Evolutionary conservation across 164 flowering plant genomes (phyloP).

Genomic region (Umbellularia californica): DNA sequence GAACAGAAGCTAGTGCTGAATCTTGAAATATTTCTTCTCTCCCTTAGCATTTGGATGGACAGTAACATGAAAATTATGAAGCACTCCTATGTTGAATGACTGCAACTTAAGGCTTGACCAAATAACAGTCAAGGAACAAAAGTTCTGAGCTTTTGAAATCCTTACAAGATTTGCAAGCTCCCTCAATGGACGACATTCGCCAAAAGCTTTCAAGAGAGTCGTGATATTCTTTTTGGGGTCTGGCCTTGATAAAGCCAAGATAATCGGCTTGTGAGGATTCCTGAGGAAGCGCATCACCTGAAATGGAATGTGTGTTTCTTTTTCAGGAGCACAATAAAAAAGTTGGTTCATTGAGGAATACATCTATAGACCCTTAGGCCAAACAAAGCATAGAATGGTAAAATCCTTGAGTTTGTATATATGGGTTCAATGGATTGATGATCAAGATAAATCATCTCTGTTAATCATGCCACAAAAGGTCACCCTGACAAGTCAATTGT

Average conservation of each 20-base stretch:
- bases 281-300: constrained; percentile 90
- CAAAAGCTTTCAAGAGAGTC: constrained; percentile 89
- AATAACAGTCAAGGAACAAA: neutral
- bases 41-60: neutral
- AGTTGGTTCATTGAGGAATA: no score
- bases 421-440: no score
- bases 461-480: no score
- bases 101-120: neutral
- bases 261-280: constrained; percentile 96
- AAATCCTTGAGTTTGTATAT: no score
- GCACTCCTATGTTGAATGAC: neutral
- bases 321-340: no score
- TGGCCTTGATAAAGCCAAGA: constrained; percentile 88
- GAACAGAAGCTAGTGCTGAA: neutral
- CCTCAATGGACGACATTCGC: constrained; percentile 81
- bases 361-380: no score
- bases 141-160: neutral
- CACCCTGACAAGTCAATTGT: no score
- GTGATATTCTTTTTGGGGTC: constrained; percentile 95
- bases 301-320: neutral
- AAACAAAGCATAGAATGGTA: no score
- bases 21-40: neutral
- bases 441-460: no score
- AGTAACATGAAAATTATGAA: neutral
- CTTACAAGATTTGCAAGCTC: constrained; percentile 96